Conservation (phyloP, 257 asterid species). For the Sherardia arvensis region DNA sequence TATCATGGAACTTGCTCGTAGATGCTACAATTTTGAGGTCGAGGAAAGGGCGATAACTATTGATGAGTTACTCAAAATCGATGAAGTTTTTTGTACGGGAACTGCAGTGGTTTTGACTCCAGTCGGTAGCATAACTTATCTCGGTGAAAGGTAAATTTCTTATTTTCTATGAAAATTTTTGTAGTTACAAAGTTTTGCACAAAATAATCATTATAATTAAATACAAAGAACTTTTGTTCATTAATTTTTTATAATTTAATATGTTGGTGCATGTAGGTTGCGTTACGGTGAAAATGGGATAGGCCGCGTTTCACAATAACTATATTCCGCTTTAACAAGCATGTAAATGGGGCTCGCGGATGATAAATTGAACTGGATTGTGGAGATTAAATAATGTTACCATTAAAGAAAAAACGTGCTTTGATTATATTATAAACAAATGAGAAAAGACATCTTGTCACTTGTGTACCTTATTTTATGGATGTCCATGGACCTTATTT, state of each 20-base stretch:
- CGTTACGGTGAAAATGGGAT: constrained; percentile 60
- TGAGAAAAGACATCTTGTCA: too few species aligned
- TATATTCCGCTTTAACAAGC: constrained; percentile 71
- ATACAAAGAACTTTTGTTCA: too few species aligned
- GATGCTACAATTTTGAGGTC: constrained; percentile 32
- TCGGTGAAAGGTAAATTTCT: constrained; percentile 46
- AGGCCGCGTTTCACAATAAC: constrained; percentile 70
- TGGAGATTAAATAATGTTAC: too few species aligned
- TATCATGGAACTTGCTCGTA: constrained; percentile 31
- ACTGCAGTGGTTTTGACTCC: constrained; percentile 93
- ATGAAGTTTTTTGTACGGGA: constrained; percentile 93
- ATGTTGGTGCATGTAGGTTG: too few species aligned
- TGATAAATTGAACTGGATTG: constrained; percentile 75
- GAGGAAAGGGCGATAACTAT: constrained; percentile 72
- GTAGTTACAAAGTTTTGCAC: too few species aligned
- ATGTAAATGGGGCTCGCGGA: constrained; percentile 87
- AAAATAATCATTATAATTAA: neutral
- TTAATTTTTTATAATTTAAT: too few species aligned
- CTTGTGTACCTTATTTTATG: too few species aligned
- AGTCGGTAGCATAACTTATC: constrained; percentile 83
- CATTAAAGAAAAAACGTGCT: too few species aligned
- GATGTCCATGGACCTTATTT: too few species aligned
- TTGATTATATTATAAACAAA: too few species aligned
- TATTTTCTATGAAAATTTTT: too few species aligned
- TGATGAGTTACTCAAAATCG: constrained; percentile 88